Evolutionary conservation across 1,139 yeast genomes (phyloP).

Genomic region (Geotrichum candidum): DNA sequence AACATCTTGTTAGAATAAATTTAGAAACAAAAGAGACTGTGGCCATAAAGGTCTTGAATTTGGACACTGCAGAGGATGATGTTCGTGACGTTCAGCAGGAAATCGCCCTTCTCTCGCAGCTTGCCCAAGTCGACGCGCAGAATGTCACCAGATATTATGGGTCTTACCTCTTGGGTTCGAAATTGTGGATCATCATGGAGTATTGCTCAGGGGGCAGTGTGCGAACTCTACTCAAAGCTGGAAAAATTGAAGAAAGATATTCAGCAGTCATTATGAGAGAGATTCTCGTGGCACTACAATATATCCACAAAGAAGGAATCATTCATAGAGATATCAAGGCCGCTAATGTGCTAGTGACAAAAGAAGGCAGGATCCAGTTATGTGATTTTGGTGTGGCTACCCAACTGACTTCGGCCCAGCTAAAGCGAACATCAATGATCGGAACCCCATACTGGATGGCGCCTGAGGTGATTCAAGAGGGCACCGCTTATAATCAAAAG

Average conservation of each 20-base stretch:
- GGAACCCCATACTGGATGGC: conserved; percentile 67
- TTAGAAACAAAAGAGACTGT: conserved; percentile 65
- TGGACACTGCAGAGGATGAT: conserved; percentile 92
- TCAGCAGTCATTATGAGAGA: conserved; percentile 80
- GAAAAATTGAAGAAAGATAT: conserved; percentile 78
- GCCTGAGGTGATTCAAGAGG: conserved; percentile 80
- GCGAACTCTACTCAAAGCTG: conserved; percentile 80
- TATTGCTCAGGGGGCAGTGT: conserved; percentile 95
- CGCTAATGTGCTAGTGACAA: conserved; percentile 83
- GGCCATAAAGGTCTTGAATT: conserved; percentile 85
- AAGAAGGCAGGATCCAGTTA: conserved; percentile 81
- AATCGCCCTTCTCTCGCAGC: conserved; percentile 74
- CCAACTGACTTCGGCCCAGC: conserved; percentile 65
- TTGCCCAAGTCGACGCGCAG: conserved; percentile 63
- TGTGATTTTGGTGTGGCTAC: conserved; percentile 99
- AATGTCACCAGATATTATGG: conserved; percentile 92
- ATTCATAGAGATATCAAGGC: conserved; percentile 94
- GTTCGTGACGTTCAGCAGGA: conserved; percentile 93
- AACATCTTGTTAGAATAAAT: conserved; percentile 33
- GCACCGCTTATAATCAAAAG: conserved; percentile 74
- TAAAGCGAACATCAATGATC: conserved; percentile 89
- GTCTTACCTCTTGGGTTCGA: conserved; percentile 75
- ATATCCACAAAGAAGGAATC: conserved; percentile 81
- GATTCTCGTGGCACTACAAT: conserved; percentile 65
- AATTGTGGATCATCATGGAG: conserved; percentile 96